Evolutionary conservation across 2,329 filamentous ascomycete species (phyloP).

Genomic region (Hawksworthiomyces lignivorus): DNA sequence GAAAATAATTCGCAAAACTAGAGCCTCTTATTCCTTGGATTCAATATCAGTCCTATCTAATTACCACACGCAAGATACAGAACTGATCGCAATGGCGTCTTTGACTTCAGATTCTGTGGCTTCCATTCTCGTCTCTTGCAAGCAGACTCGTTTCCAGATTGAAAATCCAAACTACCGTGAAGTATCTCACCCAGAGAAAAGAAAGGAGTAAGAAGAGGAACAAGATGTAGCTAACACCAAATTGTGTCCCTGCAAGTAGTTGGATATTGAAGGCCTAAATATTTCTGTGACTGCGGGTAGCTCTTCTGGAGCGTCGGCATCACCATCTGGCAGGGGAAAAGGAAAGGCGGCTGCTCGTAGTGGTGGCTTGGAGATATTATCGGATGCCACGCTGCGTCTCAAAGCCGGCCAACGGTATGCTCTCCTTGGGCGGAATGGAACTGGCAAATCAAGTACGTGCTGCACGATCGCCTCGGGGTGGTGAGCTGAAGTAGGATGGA

Average conservation of each 20-base stretch:
- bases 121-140: conserved; percentile 55
- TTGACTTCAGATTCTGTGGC: conserved; percentile 42
- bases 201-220: too few species aligned
- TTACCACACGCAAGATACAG: too few species aligned
- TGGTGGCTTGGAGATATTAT: conserved; percentile 58
- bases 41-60: too few species aligned
- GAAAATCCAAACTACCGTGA: conserved; percentile 48
- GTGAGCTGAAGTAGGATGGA: too few species aligned
- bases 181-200: too few species aligned
- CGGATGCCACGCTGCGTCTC: conserved; percentile 60
- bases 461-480: too few species aligned
- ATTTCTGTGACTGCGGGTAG: conserved; percentile 51
- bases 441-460: conserved; percentile 67
- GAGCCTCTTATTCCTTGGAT: too few species aligned
- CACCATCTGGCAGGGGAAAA: too few species aligned
- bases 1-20: neutral
- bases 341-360: conserved; percentile 28
- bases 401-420: conserved; percentile 71
- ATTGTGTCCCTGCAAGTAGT: too few species aligned
- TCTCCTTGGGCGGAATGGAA: conserved; percentile 71
- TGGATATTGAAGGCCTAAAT: conserved; percentile 65
- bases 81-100: conserved; percentile 13
- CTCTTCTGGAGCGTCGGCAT: neutral
- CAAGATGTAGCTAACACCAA: too few species aligned
- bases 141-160: conserved; percentile 60